Conservation (phyloP, 257 asterid species). For the Fraxinus anomala region DNA sequence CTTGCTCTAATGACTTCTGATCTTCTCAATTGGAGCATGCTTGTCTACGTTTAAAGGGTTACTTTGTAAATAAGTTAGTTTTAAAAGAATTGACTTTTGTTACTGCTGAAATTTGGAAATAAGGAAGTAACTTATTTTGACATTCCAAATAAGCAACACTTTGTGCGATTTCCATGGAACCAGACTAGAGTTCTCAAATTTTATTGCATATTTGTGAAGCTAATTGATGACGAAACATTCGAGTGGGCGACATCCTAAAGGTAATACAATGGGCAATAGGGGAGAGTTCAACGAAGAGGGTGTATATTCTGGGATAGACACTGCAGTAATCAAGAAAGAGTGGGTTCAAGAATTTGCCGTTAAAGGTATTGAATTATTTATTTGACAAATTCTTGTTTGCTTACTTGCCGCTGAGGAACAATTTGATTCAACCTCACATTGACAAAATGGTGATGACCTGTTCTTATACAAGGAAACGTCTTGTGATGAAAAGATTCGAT, state of each 20-base stretch:
- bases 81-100: neutral
- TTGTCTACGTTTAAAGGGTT: neutral
- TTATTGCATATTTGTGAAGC: conserved; percentile 14
- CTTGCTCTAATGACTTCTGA: neutral
- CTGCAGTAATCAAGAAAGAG: conserved; percentile 25
- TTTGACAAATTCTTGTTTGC: neutral
- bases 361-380: conserved; percentile 21
- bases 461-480: conserved; percentile 41
- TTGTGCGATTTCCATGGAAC: neutral
- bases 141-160: neutral
- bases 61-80: neutral
- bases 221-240: conserved; percentile 3
- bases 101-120: neutral
- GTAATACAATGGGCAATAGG: conserved; percentile 33
- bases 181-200: conserved; percentile 2
- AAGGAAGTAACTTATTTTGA: neutral
- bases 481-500: conserved; percentile 38
- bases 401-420: neutral
- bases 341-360: conserved; percentile 22
- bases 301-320: conserved; percentile 23
- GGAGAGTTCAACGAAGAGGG: conserved; percentile 33
- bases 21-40: neutral
- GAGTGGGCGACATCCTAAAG: conserved; percentile 10
- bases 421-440: neutral
- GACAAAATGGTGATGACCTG: neutral